Percentiles rank a stretch among this genome's conserved stretches.
Conservation (phyloP, 2,329 filamentous ascomycete genomes). For the Aspergillus fumigatus region DNA sequence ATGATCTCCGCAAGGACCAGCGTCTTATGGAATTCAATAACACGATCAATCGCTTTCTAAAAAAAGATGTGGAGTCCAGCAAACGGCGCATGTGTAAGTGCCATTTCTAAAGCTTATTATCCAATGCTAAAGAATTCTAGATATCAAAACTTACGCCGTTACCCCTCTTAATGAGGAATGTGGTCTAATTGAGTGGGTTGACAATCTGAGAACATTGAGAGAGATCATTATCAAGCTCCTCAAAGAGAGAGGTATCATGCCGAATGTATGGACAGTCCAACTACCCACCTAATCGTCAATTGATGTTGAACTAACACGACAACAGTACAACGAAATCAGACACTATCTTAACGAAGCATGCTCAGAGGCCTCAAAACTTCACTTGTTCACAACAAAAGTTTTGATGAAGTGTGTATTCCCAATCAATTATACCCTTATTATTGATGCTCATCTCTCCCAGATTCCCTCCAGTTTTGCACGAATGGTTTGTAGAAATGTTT, state of each 20-base stretch:
- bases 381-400: conserved; percentile 66
- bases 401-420: conserved; percentile 38
- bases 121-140: conserved; percentile 19
- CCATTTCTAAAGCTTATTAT: background rate
- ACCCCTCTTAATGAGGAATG: conserved; percentile 97
- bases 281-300: background rate
- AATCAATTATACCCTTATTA: background rate
- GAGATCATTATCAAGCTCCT: conserved; percentile 83
- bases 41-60: conserved; percentile 93
- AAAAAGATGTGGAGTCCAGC: conserved; percentile 85
- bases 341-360: conserved; percentile 61
- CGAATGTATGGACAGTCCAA: conserved; percentile 38
- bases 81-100: conserved; percentile 69
- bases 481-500: conserved; percentile 96
- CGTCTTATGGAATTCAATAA: conserved; percentile 98
- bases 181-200: conserved; percentile 97
- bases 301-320: conserved; percentile 3
- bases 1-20: conserved; percentile 95
- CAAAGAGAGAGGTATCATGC: conserved; percentile 63
- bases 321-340: conserved; percentile 64
- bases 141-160: conserved; percentile 96
- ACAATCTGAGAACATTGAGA: conserved; percentile 87
- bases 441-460: conserved; percentile 31
- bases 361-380: conserved; percentile 56
- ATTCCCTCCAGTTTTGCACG: conserved; percentile 79